A percentile compares a stretch with the other conserved stretches of the same genome.
Conservation (phyloP, 148 eudicot genomes). For the Chenopodium suecicum region DNA sequence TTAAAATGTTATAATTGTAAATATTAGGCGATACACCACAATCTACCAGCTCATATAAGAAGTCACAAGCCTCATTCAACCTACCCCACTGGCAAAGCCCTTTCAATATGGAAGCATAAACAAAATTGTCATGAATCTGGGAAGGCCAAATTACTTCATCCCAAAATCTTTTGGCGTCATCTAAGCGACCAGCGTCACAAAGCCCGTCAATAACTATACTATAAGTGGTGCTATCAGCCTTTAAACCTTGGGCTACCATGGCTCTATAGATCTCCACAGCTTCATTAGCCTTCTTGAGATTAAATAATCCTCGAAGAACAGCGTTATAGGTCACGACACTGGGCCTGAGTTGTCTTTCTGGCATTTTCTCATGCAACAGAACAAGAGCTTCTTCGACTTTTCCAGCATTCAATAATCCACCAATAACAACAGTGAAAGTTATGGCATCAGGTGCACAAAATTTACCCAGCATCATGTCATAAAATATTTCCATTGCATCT, state of each 20-base stretch:
- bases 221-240: constrained; percentile 63
- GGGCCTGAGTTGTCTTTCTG: constrained; percentile 55
- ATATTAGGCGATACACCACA: constrained; percentile 58
- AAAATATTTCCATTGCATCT: constrained; percentile 56
- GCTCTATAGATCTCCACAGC: constrained; percentile 55
- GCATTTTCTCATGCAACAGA: constrained; percentile 61
- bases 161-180: constrained; percentile 74
- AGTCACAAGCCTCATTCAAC: constrained; percentile 71
- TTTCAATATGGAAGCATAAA: constrained; percentile 73
- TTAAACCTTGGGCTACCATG: constrained; percentile 47
- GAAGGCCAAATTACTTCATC: constrained; percentile 79
- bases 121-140: constrained; percentile 63
- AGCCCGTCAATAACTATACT: constrained; percentile 66
- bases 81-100: constrained; percentile 64
- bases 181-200: constrained; percentile 47
- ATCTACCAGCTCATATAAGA: constrained; percentile 82
- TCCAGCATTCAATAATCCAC: constrained; percentile 58
- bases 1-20: constrained; percentile 72
- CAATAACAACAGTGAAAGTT: constrained; percentile 69
- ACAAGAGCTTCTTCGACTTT: constrained; percentile 50
- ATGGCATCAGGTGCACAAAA: constrained; percentile 73
- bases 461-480: constrained; percentile 75
- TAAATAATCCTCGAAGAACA: constrained; percentile 62
- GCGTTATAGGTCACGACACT: constrained; percentile 77
- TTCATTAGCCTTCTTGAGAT: constrained; percentile 40